These are phyloP conservation scores for Linnemannia elongata DNA, from an alignment of 192 early-diverging fungal genomes.

Conservation along the genomic window DNA sequence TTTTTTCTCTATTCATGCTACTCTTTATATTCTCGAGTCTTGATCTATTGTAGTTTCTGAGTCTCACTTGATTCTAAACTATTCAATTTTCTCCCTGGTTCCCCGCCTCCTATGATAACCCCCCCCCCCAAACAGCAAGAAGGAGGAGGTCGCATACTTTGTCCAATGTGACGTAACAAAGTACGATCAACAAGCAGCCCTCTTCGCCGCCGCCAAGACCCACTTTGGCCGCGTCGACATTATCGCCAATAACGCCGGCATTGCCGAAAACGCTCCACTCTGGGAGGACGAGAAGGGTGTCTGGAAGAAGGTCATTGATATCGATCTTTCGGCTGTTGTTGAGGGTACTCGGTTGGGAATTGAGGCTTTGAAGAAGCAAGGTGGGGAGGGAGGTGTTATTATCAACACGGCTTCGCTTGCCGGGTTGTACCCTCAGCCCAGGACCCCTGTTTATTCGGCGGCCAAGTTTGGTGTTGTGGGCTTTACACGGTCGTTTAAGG, in stretches of 20 bases:
- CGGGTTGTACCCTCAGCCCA: constrained; percentile 68
- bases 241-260: constrained; percentile 76
- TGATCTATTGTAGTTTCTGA: too few relatives aligned
- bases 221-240: constrained; percentile 73
- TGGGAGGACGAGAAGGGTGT: constrained; percentile 60
- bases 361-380: constrained; percentile 63
- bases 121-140: constrained; percentile 29
- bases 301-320: constrained; percentile 74
- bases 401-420: constrained; percentile 85
- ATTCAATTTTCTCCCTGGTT: constrained; percentile 11
- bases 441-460: constrained; percentile 79
- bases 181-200: constrained; percentile 41
- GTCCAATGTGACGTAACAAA: constrained; percentile 67
- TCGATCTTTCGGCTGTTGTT: constrained; percentile 83
- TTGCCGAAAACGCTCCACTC: constrained; percentile 56
- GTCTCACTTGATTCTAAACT: not conserved
- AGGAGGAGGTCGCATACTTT: constrained; percentile 57
- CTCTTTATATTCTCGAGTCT: not conserved
- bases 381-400: constrained; percentile 71
- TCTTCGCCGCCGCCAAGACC: constrained; percentile 56
- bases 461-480: constrained; percentile 82
- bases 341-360: constrained; percentile 81
- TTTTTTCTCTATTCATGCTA: not conserved
- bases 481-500: constrained; percentile 68
- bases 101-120: not conserved